Conservation (phyloP, 2,329 filamentous ascomycete genomes). For the Talaromyces amestolkiae region DNA sequence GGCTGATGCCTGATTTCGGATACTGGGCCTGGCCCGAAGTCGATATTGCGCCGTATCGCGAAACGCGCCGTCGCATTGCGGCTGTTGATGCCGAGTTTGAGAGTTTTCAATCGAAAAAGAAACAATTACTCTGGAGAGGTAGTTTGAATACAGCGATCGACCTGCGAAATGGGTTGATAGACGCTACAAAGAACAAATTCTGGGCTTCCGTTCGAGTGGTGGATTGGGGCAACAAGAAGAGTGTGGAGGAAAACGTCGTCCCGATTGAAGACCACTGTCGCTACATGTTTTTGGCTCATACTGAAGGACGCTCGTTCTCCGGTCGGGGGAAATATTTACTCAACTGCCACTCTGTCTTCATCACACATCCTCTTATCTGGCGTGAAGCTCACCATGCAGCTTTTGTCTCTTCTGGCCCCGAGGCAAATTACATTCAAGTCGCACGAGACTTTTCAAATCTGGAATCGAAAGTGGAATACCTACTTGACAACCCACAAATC, state of each 20-base stretch:
- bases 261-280: conserved; percentile 54
- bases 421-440: conserved; percentile 53
- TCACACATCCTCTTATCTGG: conserved; percentile 51
- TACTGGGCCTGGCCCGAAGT: conserved; percentile 55
- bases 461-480: conserved; percentile 41
- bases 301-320: conserved; percentile 55
- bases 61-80: conserved; percentile 40
- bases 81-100: conserved; percentile 36
- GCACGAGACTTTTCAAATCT: conserved; percentile 58
- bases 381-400: conserved; percentile 51
- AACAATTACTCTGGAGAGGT: conserved; percentile 52
- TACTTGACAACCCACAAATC: conserved; percentile 43
- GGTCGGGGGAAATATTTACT: conserved; percentile 55
- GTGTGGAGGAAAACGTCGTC: conserved; percentile 43
- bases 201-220: conserved; percentile 49
- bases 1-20: conserved; percentile 56
- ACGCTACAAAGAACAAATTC: conserved; percentile 37
- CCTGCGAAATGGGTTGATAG: conserved; percentile 41
- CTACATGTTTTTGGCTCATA: conserved; percentile 55
- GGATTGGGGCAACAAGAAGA: conserved; percentile 42
- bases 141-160: conserved; percentile 39
- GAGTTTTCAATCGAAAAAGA: conserved; percentile 40
- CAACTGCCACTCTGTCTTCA: conserved; percentile 50
- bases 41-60: conserved; percentile 45
- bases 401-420: conserved; percentile 44